Base-by-base conservation (phyloP, 2,329 filamentous ascomycete species). In the Sporothrix humicola region DNA sequence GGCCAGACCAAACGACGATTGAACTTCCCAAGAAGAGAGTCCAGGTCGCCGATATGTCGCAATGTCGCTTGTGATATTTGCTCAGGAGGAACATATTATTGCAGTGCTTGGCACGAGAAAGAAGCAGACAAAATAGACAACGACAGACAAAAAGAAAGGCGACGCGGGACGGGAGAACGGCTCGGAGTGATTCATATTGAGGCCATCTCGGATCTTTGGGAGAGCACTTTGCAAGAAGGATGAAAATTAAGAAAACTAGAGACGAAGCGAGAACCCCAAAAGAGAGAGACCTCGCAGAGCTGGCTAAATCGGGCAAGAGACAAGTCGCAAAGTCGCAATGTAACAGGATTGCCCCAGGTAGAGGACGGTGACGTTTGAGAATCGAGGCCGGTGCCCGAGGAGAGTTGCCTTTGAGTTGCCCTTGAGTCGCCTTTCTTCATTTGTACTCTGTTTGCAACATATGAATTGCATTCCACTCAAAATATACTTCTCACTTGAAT, bases 241-340 rank as follows among this genome's bases (percentile, higher is more conserved):
- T 13, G 42, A 6, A 63, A 23, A 23, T 15, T 10, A 65, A 12
- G 61, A 46, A 2, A 44, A 5, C 44, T 6, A 8, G 23, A n/a
- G 61, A 61, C 26, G 52, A 26, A 26, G 52, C 50, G 48, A 52
- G 23, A 26, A 26, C 23, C 23, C 23, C 23, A 26, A 26, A 26
- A 26, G 23, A 26, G 23, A 52, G 65, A n/a, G 48, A 54, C 48
- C 48, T 70, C 31, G 31, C 54, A 31, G 54, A 37, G 42, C 56
- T 71, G 69, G 56, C 54, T 63, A 71, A 71, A 71, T 63, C 12
- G 8, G 56, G 54, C 15, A 23, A 37, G 56, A 56, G n/a, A 52
- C 23, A 23, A 20, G n/a, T 23, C n/a, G 52, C 23, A 37, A 52
- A 52, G 69, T 52, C 52, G 20, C 69, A 8, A 48, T 65, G 61